Conservation (phyloP, 257 asterid species). For the Coffea canephora region DNA sequence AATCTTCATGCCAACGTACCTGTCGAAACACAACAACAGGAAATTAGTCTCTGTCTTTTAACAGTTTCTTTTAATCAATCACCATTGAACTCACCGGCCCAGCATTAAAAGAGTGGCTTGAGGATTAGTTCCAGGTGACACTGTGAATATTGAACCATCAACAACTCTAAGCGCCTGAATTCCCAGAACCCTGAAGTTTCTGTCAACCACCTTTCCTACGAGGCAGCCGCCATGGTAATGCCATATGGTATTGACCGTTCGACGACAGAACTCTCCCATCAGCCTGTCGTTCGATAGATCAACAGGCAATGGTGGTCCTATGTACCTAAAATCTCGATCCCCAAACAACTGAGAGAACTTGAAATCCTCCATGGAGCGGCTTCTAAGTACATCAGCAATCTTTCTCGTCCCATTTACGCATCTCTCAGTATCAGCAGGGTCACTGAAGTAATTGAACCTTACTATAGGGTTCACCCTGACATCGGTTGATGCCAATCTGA, state of each 20-base stretch:
- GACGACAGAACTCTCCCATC: slow-evolving; percentile 70
- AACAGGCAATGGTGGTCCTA: slow-evolving; percentile 63
- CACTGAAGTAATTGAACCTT: slow-evolving; percentile 71
- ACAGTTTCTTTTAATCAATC: background rate
- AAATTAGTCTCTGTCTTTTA: background rate
- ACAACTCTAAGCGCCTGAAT: slow-evolving; percentile 61
- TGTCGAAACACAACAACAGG: slow-evolving; percentile 24
- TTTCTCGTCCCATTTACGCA: slow-evolving; percentile 68
- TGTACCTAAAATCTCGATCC: slow-evolving; percentile 55
- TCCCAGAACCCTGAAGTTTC: slow-evolving; percentile 55
- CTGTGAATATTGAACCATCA: slow-evolving; percentile 64
- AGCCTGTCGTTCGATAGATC: slow-evolving; percentile 47
- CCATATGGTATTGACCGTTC: slow-evolving; percentile 87
- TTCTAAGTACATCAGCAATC: slow-evolving; percentile 53
- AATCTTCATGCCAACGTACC: slow-evolving; percentile 65
- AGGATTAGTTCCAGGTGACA: slow-evolving; percentile 94
- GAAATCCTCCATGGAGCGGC: slow-evolving; percentile 61
- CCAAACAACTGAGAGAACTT: slow-evolving; percentile 61
- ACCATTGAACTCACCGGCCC: slow-evolving; percentile 49
- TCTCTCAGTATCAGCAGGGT: slow-evolving; percentile 47
- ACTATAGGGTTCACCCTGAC: slow-evolving; percentile 66
- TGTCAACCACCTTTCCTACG: slow-evolving; percentile 73
- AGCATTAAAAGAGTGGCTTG: slow-evolving; percentile 91
- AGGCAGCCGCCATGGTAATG: slow-evolving; percentile 96
- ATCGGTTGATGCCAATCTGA: slow-evolving; percentile 72